Evolutionary conservation across 805 yeast species (phyloP).

Genomic region (Candida argentea): DNA sequence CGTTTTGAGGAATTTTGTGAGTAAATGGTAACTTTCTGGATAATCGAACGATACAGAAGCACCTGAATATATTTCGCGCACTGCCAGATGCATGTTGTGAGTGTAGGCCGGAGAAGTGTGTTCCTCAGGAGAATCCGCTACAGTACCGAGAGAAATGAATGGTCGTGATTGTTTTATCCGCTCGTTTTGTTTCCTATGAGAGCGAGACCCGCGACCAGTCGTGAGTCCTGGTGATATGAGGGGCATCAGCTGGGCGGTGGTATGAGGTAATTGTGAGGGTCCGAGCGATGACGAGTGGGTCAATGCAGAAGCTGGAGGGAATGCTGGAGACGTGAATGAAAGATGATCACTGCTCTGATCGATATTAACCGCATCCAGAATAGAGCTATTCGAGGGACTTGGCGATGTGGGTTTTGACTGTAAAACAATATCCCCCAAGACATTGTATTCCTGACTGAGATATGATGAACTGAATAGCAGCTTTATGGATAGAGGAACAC

Average conservation of each 20-base stretch:
- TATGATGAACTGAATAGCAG: constrained; percentile 32
- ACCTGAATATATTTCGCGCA: constrained; percentile 39
- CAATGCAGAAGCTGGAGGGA: neutral
- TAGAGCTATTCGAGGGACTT: constrained; percentile 22
- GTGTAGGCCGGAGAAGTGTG: constrained; percentile 50
- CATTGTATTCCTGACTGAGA: constrained; percentile 40
- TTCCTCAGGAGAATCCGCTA: constrained; percentile 13
- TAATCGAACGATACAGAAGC: constrained; percentile 45
- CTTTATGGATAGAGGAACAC: constrained; percentile 1
- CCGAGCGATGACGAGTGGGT: neutral
- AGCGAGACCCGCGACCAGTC: neutral
- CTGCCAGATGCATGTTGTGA: constrained; percentile 44
- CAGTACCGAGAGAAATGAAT: constrained; percentile 29
- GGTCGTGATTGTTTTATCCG: constrained; percentile 23
- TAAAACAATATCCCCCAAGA: constrained; percentile 38
- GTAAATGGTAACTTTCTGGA: constrained; percentile 52
- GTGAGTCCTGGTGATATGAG: too few species aligned
- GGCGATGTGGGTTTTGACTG: constrained; percentile 33
- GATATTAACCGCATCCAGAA: constrained; percentile 2
- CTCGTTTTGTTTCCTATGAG: neutral
- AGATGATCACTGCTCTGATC: constrained; percentile 4
- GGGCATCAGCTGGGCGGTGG: neutral
- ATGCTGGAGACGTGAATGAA: constrained; percentile 1
- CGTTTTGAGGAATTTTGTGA: constrained; percentile 43
- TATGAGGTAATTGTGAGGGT: neutral